Conservation (phyloP, 2,329 filamentous ascomycete species). For the Epicoccum sorghinum region DNA sequence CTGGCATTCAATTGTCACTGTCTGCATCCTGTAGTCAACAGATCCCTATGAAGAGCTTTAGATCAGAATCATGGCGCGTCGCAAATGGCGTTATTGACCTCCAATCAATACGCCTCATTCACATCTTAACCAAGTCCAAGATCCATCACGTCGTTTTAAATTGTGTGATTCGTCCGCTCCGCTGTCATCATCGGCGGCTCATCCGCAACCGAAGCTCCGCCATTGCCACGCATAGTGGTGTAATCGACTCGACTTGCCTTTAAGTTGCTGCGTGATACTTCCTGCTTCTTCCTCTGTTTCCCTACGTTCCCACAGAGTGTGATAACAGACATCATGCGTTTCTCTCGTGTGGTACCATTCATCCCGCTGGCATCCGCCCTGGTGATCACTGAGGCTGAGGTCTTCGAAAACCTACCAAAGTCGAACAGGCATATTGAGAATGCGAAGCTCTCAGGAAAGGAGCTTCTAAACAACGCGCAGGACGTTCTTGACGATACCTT, state of each 20-base stretch:
- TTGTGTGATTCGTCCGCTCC: slow-evolving; percentile 13
- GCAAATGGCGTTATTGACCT: not conserved
- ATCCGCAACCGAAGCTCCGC: slow-evolving; percentile 12
- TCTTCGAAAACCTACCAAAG: slow-evolving; percentile 49
- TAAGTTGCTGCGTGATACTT: slow-evolving; percentile 20
- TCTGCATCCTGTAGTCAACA: not conserved
- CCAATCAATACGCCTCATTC: not conserved
- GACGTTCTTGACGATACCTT: slow-evolving; percentile 54
- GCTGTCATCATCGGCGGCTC: slow-evolving; percentile 12
- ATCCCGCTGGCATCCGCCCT: slow-evolving; percentile 58
- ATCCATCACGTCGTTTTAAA: not conserved
- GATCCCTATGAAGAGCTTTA: not conserved
- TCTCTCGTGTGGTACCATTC: slow-evolving; percentile 56
- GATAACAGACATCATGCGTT: slow-evolving; percentile 53
- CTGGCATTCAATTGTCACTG: slow-evolving; percentile 2
- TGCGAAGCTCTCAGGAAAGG: slow-evolving; percentile 10
- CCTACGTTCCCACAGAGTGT: slow-evolving; percentile 11
- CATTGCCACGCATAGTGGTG: slow-evolving; percentile 34
- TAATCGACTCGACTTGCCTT: slow-evolving; percentile 37
- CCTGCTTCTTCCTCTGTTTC: slow-evolving; percentile 10
- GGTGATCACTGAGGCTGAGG: slow-evolving; percentile 59
- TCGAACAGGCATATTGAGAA: slow-evolving; percentile 27
- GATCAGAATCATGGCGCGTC: not conserved
- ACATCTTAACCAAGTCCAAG: not conserved
- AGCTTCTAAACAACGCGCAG: slow-evolving; percentile 37